Evolutionary conservation across 2,329 filamentous ascomycete genomes (phyloP), one percentile per base, ranked within the genome.

Genomic region (Penicillium polonicum): DNA sequence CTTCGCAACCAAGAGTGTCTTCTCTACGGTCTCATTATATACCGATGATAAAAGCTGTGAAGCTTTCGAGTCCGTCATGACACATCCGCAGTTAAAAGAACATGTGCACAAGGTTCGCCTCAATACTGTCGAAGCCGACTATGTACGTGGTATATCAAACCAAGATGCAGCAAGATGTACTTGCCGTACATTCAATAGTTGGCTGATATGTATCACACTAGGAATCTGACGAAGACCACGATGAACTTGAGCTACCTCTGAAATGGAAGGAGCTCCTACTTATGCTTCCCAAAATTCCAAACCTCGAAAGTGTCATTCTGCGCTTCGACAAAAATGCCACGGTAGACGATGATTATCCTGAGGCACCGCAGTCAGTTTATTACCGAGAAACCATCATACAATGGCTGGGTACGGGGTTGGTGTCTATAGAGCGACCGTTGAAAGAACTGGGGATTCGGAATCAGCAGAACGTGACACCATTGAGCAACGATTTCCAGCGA

Each of bases 381-480:
- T 49, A 49, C 19, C 36, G 52, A 23, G 21, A n/a, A 41, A 43
- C 27, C 10, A 5, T 49, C 36, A 10, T 49, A n/a, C 4, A 49
- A 29, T 55, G 52, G 52, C 27, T 55, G 19, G 35, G 36, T 10
- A 19, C 15, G 10, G 44, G 10, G 10, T 6, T 42, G 9, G n/a
- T 25, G 1, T 23, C 44, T 27, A 17, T 49, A 23, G 19, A n/a
- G 17, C 36, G 19, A 19, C 52, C 44, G 1, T 41, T 55, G 36
- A 43, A 55, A 49, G 52, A 55, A 35, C 17, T 49, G 0, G 52
- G 33, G 12, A 35, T 55, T 8, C 27, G 19, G 15, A 49, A 55
- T 23, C 44, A 55, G 4, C 52, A 55, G 25, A 55, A 49, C 4
- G 19, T 41, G 5, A 49, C 27, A 12, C 15, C 36, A 35, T 10